Evolutionary conservation across 768 basidiomycete species (phyloP), one percentile per base, ranked within the genome.

Genomic region (Boletus rex-veris): DNA sequence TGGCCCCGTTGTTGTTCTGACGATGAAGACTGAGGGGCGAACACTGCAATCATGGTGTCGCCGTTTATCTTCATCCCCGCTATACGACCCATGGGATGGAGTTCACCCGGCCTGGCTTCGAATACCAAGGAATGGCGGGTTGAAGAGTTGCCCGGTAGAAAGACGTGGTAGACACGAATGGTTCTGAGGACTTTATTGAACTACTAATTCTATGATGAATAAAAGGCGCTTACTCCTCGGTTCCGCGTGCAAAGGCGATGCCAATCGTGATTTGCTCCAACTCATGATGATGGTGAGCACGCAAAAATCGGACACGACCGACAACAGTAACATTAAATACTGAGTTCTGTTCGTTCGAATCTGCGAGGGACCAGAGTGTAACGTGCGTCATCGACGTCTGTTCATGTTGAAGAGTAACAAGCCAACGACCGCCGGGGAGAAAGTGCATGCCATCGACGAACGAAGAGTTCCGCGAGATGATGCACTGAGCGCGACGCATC

Each of bases 401-500:
- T 50, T 69, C 65, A 9, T 70, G 70, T 50, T 75, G 73, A 26
- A 79, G 69, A 24, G 74, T 75, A 5, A 80, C 70, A 21, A 83
- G 74, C 77, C 78, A 81, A 24, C 72, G 65, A 14, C 74, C 71
- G n/a, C 77, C 79, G 6, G 71, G 70, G 18, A 82, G 70, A 45
- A 79, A 69, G 52, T 75, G 75, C 68, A 82, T 75, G 44, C 75
- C 71, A 28, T 73, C 70, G 40, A 79, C 74, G 18, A 76, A 72
- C 31, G 70, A 73, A 16, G 70, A 68, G 42, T 72, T 65, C 21
- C 60, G 58, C 6, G 61, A 39, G 48, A 66, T 63, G 47, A 83
- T 71, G 37, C 71, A 69, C 31, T 64, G 71, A 28, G 76, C 63
- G 50, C 68, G 59, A 41, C 67, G 70, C 47, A 80, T 70, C 24